These are phyloP conservation scores for Kingdonia uniflora DNA, from an alignment of 164 flowering plant genomes.

Conservation along the genomic window DNA sequence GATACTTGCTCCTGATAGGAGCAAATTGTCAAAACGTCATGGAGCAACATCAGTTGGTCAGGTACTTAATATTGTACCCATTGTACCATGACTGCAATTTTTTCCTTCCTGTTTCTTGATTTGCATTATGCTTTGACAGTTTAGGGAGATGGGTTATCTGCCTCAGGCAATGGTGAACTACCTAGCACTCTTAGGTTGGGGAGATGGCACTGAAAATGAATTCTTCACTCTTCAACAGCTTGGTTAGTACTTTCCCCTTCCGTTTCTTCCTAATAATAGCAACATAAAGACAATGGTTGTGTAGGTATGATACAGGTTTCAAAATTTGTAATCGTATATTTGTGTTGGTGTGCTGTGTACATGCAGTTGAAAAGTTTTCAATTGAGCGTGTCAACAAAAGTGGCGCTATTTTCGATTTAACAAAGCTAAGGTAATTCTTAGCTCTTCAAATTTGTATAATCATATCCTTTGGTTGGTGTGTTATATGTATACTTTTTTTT, in stretches of 20 bases:
- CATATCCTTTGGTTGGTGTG: too few species aligned
- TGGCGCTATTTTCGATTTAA: conserved; percentile 85
- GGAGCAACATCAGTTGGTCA: conserved; percentile 99
- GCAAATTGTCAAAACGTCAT: conserved; percentile 91
- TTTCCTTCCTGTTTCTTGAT: background rate
- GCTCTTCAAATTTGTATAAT: background rate
- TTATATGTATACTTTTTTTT: too few species aligned
- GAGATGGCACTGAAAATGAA: conserved; percentile 94
- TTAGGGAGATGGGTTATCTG: conserved; percentile 89
- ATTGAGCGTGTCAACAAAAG: conserved; percentile 89
- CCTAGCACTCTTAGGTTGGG: conserved; percentile 97
- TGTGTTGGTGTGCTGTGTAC: background rate
- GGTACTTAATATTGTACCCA: conserved; percentile 25
- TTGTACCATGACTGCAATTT: background rate
- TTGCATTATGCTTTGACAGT: conserved; percentile 30
- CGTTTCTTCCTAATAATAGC: too few species aligned
- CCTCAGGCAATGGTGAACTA: conserved; percentile 96
- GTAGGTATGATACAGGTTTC: too few species aligned
- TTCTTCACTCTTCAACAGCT: conserved; percentile 81
- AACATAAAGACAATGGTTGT: too few species aligned
- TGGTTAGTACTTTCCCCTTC: conserved; percentile 43
- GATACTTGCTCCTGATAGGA: conserved; percentile 94
- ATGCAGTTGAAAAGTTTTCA: conserved; percentile 76
- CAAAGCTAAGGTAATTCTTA: conserved; percentile 60
- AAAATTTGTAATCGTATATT: too few species aligned